A percentile compares a stretch with the other conserved stretches of the same genome.
Conservation (phyloP, 2,329 filamentous ascomycete genomes). For the Lecanoromycetidae sp. region DNA sequence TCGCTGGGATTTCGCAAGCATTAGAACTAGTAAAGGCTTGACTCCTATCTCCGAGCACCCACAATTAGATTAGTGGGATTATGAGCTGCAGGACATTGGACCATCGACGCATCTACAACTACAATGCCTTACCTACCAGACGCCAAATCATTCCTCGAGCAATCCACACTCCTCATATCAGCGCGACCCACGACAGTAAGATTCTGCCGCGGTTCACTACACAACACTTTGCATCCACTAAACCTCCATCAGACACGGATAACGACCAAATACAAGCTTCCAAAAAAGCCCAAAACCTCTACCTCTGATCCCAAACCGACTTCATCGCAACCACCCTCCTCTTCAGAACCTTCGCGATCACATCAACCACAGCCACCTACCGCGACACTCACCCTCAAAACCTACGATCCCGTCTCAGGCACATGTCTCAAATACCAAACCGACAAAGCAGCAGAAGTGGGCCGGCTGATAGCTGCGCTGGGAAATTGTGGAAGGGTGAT, state of each 20-base stretch:
- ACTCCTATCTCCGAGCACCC: slow-evolving; percentile 7
- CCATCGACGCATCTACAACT: too few relatives aligned
- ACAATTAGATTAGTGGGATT: too few relatives aligned
- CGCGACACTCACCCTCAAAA: slow-evolving; percentile 71
- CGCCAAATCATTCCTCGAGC: slow-evolving; percentile 81
- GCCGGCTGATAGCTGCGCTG: slow-evolving; percentile 63
- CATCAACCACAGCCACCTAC: slow-evolving; percentile 35
- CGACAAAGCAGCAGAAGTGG: slow-evolving; percentile 80
- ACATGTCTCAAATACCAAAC: slow-evolving; percentile 83
- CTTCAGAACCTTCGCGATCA: slow-evolving; percentile 23
- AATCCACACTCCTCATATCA: slow-evolving; percentile 73
- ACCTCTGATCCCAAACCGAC: slow-evolving; percentile 21
- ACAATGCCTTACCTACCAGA: slow-evolving; percentile 68
- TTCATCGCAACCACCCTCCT: slow-evolving; percentile 13
- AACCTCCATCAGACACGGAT: slow-evolving; percentile 58
- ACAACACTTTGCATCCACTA: slow-evolving; percentile 1
- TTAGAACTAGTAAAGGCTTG: background rate
- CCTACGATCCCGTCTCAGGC: slow-evolving; percentile 72
- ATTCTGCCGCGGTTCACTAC: slow-evolving; percentile 18
- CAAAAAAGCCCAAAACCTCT: slow-evolving; percentile 7
- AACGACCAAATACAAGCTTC: slow-evolving; percentile 80
- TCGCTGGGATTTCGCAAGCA: too few relatives aligned
- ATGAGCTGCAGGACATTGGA: too few relatives aligned
- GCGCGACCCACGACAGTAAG: slow-evolving; percentile 73
- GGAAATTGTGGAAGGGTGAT: slow-evolving; percentile 60